phyloP scores from a whole-genome alignment of 768 basidiomycete species.

The Gymnopilus dilepis region DNA sequence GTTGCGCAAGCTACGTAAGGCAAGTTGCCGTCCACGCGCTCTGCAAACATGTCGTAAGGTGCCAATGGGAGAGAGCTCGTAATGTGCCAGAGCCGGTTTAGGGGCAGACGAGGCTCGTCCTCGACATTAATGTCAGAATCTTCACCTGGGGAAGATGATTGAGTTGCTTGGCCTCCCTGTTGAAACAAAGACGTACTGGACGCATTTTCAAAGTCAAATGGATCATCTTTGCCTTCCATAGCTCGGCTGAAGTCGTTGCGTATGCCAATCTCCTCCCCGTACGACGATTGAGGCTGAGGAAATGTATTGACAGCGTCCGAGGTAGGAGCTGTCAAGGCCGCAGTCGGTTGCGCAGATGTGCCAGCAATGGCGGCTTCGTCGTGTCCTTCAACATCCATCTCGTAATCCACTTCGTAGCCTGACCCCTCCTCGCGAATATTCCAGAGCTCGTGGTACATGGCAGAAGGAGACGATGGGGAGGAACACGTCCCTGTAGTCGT shows the following conservation, averaged over 20 bases:
- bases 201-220: background rate
- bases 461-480: no score
- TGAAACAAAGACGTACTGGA: no score
- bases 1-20: constrained; percentile 32
- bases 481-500: no score
- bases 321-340: no score
- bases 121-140: constrained; percentile 5
- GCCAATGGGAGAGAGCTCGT: constrained; percentile 10
- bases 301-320: background rate
- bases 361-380: background rate
- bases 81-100: background rate
- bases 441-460: background rate
- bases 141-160: no score
- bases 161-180: no score
- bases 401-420: background rate
- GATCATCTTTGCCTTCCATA: background rate
- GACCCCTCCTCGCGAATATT: background rate
- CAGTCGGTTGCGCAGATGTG: no score
- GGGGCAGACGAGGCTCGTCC: background rate
- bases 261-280: background rate
- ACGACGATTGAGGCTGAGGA: no score
- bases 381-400: background rate
- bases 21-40: constrained; percentile 30
- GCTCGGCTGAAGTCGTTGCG: background rate
- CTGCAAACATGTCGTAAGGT: constrained; percentile 26